Percentiles rank a stretch among this genome's conserved stretches.
Conservation (phyloP, 257 asterid species). For the Penstemon eatonii region DNA sequence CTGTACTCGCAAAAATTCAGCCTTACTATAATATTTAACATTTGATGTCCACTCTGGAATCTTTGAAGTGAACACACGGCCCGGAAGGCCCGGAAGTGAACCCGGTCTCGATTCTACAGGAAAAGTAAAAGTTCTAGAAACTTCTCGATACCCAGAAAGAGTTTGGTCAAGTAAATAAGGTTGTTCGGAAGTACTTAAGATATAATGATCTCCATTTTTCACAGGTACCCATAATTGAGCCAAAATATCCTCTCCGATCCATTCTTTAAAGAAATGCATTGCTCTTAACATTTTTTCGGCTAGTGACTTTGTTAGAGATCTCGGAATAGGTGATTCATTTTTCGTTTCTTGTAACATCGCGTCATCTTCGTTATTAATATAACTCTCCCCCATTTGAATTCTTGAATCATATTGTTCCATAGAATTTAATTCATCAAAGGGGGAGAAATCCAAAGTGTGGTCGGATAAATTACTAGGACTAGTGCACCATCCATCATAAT, state of each 20-base stretch:
- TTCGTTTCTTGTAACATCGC: slow-evolving; percentile 30
- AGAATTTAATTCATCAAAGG: slow-evolving; percentile 34
- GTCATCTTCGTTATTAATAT: slow-evolving; percentile 31
- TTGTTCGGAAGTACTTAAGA: slow-evolving; percentile 66
- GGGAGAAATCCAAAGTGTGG: slow-evolving; percentile 37
- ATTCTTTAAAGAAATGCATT: slow-evolving; percentile 45
- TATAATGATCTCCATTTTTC: slow-evolving; percentile 44
- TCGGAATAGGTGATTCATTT: slow-evolving; percentile 29
- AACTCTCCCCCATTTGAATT: slow-evolving; percentile 25
- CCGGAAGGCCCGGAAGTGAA: slow-evolving; percentile 67
- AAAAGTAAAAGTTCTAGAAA: slow-evolving; percentile 61
- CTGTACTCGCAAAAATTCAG: slow-evolving; percentile 59
- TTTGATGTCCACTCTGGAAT: slow-evolving; percentile 87
- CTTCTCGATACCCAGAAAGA: slow-evolving; percentile 69
- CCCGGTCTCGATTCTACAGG: slow-evolving; percentile 45
- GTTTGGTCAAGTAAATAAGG: slow-evolving; percentile 60
- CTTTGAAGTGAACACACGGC: slow-evolving; percentile 72
- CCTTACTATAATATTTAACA: slow-evolving; percentile 51
- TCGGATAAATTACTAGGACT: slow-evolving; percentile 42
- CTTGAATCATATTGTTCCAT: slow-evolving; percentile 35
- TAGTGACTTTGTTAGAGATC: slow-evolving; percentile 41
- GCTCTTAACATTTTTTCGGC: slow-evolving; percentile 63
- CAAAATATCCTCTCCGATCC: slow-evolving; percentile 55
- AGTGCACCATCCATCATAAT: slow-evolving; percentile 56
- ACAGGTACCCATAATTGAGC: slow-evolving; percentile 76